Evolutionary conservation across 1,284 basidiomycete species (phyloP).

Genomic region (Boletus smithii): DNA sequence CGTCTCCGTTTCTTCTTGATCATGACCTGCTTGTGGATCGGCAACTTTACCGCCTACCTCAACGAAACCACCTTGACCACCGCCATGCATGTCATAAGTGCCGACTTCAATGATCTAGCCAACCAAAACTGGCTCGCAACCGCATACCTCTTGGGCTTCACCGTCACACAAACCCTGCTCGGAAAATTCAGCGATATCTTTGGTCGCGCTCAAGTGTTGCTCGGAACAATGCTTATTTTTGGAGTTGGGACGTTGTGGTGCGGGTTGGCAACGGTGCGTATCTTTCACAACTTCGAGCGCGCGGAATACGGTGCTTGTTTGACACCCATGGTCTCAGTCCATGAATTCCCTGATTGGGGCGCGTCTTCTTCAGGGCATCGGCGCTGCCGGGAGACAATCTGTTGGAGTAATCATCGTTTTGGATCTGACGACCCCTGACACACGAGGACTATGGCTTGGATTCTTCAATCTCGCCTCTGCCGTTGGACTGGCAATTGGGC

Average conservation of each 20-base stretch:
- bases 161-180: slow-evolving; percentile 35
- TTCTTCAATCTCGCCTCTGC: slow-evolving; percentile 36
- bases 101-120: slow-evolving; percentile 28
- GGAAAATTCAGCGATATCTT: slow-evolving; percentile 36
- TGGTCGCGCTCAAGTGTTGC: slow-evolving; percentile 34
- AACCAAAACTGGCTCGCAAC: slow-evolving; percentile 36
- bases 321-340: slow-evolving; percentile 24
- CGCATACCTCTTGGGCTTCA: slow-evolving; percentile 34
- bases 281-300: not conserved
- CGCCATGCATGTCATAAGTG: slow-evolving; percentile 36
- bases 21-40: slow-evolving; percentile 34
- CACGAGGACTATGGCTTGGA: slow-evolving; percentile 34
- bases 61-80: slow-evolving; percentile 37
- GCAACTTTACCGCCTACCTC: slow-evolving; percentile 36
- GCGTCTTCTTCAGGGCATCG: slow-evolving; percentile 35
- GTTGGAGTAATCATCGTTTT: slow-evolving; percentile 34
- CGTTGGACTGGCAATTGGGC: slow-evolving; percentile 31
- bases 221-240: slow-evolving; percentile 36
- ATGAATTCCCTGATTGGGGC: slow-evolving; percentile 35
- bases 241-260: slow-evolving; percentile 35
- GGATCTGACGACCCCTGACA: slow-evolving; percentile 33
- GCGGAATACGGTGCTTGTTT: no score
- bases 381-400: slow-evolving; percentile 34
- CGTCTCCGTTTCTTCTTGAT: slow-evolving; percentile 33
- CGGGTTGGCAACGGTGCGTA: slow-evolving; percentile 32